Conservation (phyloP, 1,284 basidiomycete species). For the Sutorius eximius region DNA sequence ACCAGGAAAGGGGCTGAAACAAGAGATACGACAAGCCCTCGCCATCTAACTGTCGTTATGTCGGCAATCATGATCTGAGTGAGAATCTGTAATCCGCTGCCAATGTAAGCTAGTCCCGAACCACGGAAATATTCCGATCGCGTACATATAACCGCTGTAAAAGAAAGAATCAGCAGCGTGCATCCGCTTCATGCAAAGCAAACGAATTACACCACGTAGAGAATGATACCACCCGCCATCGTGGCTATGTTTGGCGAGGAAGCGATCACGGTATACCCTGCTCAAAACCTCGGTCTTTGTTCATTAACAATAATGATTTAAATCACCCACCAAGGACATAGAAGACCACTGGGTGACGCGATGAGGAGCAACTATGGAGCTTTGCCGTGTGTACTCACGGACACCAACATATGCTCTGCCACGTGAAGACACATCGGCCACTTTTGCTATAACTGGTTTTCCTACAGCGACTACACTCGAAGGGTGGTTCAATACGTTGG, state of each 20-base stretch:
- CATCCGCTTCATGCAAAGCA: neutral
- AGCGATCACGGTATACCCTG: constrained; percentile 69
- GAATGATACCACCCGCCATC: constrained; percentile 53
- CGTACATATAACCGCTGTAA: constrained; percentile 54
- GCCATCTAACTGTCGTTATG: constrained; percentile 77
- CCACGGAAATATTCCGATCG: neutral
- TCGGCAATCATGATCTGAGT: constrained; percentile 80
- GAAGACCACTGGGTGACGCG: constrained; percentile 45
- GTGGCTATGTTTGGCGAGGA: constrained; percentile 56
- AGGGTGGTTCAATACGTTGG: neutral
- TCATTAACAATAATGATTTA: neutral
- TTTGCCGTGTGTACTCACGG: constrained; percentile 42
- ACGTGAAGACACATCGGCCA: constrained; percentile 68
- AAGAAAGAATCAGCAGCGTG: neutral
- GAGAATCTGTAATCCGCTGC: constrained; percentile 66
- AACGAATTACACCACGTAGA: constrained; percentile 53
- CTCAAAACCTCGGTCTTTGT: neutral
- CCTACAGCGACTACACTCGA: constrained; percentile 51
- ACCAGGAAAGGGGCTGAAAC: constrained; percentile 69
- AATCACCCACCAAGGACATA: constrained; percentile 49
- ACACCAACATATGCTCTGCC: constrained; percentile 62
- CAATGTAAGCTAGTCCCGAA: constrained; percentile 3
- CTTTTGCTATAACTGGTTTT: constrained; percentile 80
- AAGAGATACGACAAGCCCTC: constrained; percentile 68
- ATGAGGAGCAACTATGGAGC: neutral